Evolutionary conservation across 2,329 filamentous ascomycete species (phyloP).

Genomic region (Trichothecium sympodiale): DNA sequence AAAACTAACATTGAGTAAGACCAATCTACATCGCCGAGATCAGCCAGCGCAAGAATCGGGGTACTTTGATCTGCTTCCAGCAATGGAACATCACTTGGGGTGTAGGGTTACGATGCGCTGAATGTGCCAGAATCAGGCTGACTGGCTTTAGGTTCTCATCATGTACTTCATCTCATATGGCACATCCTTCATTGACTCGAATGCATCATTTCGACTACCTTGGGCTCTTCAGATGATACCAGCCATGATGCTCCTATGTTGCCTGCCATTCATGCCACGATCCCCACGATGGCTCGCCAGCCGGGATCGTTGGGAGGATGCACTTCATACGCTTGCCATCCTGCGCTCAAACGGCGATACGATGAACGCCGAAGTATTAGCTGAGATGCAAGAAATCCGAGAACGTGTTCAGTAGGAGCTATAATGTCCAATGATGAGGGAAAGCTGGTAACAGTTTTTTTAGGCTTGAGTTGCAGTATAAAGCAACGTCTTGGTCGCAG

Average conservation of each 20-base stretch:
- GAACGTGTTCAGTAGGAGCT: conserved; percentile 13
- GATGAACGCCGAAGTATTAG: conserved; percentile 39
- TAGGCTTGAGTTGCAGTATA: conserved; percentile 6
- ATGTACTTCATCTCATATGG: conserved; percentile 59
- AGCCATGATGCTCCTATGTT: conserved; percentile 41
- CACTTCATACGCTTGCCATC: conserved; percentile 35
- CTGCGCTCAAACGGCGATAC: conserved; percentile 43
- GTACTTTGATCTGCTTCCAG: conserved; percentile 56
- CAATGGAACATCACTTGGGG: conserved; percentile 27
- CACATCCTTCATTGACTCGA: conserved; percentile 43
- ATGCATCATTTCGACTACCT: conserved; percentile 48
- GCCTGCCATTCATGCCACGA: conserved; percentile 45
- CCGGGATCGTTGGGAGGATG: conserved; percentile 45
- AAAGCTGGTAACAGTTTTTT: background rate
- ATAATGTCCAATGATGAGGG: background rate
- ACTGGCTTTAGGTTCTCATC: conserved; percentile 36
- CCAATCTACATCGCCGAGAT: conserved; percentile 57
- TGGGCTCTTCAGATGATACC: conserved; percentile 54
- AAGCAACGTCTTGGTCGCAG: conserved; percentile 15
- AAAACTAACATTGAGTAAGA: conserved; percentile 1
- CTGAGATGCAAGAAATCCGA: conserved; percentile 42
- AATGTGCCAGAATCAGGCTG: too few species aligned
- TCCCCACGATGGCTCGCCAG: conserved; percentile 51
- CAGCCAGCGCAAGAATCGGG: conserved; percentile 27
- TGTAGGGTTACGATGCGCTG: conserved; percentile 16